Percentiles rank a stretch among this genome's conserved stretches.
Evolutionary conservation across 306 rosid genomes (phyloP).

Genomic region (Delonix regia): DNA sequence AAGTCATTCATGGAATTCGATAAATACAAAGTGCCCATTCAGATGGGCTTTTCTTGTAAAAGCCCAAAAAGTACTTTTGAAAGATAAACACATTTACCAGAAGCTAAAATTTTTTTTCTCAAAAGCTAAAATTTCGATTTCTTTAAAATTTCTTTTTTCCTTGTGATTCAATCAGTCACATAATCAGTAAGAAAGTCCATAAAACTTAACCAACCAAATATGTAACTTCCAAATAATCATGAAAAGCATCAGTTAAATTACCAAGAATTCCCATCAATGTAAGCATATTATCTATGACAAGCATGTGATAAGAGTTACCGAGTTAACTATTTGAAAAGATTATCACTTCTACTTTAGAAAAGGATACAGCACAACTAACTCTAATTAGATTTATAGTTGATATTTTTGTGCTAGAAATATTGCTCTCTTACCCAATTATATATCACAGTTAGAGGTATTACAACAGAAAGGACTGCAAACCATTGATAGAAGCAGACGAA

Average conservation of each 20-base stretch:
- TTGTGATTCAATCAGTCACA: background rate
- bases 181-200: background rate
- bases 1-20: conserved; percentile 28
- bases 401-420: background rate
- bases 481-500: background rate
- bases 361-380: background rate
- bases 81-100: too few species aligned
- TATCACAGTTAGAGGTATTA: background rate
- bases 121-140: background rate
- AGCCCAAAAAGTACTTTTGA: background rate
- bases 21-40: background rate
- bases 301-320: background rate
- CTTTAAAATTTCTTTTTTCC: background rate
- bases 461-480: background rate
- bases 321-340: conserved; percentile 16
- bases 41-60: background rate
- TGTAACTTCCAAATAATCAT: background rate
- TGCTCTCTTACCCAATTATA: background rate
- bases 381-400: background rate
- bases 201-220: conserved; percentile 27
- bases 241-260: conserved; percentile 18
- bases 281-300: conserved; percentile 8
- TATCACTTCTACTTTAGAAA: background rate
- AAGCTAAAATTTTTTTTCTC: too few species aligned
- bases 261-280: conserved; percentile 22